phyloP scores from a whole-genome alignment of 148 eudicot species.

The Polygonum aviculare region DNA sequence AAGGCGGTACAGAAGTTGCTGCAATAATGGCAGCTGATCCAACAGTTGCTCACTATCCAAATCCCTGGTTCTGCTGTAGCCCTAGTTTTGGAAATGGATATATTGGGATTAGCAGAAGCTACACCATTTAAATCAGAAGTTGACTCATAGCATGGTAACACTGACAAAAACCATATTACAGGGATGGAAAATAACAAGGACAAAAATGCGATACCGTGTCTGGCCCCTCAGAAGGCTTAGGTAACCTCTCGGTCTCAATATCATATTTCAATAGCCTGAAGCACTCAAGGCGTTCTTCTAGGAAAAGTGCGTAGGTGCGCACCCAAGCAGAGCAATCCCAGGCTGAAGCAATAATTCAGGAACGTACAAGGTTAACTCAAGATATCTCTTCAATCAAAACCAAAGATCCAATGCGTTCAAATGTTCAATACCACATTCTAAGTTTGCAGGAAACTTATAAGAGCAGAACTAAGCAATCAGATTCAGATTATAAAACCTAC shows the following conservation, averaged over 20 bases:
- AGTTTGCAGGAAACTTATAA: background rate
- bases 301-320: slow-evolving; percentile 79
- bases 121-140: background rate
- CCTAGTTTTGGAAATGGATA: slow-evolving; percentile 28
- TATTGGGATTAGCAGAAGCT: background rate
- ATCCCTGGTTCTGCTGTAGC: slow-evolving; percentile 87
- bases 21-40: slow-evolving; percentile 91
- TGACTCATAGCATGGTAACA: background rate
- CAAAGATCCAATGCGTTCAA: background rate
- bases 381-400: background rate
- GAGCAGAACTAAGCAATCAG: slow-evolving; percentile 7
- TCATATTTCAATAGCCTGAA: slow-evolving; percentile 87
- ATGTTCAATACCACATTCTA: background rate
- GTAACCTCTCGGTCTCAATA: slow-evolving; percentile 92
- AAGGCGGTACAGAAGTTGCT: slow-evolving; percentile 80
- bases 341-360: slow-evolving; percentile 33
- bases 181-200: background rate
- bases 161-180: background rate
- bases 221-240: slow-evolving; percentile 73
- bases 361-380: background rate
- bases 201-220: slow-evolving; percentile 56
- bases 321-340: slow-evolving; percentile 99
- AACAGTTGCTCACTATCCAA: slow-evolving; percentile 70
- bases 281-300: slow-evolving; percentile 97
- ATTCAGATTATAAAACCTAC: slow-evolving; percentile 29